Evolutionary conservation across 345 rosid species (phyloP).

Genomic region (Eucalyptus guilfoylei): DNA sequence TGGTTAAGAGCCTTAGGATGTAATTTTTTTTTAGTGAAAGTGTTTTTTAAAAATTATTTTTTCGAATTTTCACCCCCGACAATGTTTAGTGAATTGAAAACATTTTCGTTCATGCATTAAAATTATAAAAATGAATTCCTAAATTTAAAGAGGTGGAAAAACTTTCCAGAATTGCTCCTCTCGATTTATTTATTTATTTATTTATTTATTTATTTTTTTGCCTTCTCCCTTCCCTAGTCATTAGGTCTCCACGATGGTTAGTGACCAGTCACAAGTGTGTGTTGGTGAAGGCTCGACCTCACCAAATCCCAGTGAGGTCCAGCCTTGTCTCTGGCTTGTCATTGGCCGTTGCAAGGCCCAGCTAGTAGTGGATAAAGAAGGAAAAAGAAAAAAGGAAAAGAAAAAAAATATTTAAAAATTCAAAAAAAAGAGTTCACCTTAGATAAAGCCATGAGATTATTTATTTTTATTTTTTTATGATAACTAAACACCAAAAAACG

Average conservation of each 20-base stretch:
- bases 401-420: no score
- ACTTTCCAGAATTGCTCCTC: no score
- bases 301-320: rapidly evolving
- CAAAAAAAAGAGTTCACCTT: no score
- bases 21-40: not conserved
- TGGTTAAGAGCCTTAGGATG: not conserved
- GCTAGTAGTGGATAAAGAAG: not conserved
- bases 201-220: no score
- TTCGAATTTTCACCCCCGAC: not conserved
- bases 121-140: not conserved
- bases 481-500: not conserved
- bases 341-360: not conserved
- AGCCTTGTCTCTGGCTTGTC: not conserved
- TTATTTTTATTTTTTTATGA: no score
- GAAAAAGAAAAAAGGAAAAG: no score
- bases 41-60: not conserved
- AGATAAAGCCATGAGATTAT: no score
- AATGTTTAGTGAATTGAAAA: not conserved
- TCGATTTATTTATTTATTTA: no score
- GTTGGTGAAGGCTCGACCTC: not conserved
- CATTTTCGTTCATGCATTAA: not conserved
- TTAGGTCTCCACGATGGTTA: no score
- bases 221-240: rapidly evolving
- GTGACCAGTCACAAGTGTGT: rapidly evolving
- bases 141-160: no score